Evolutionary conservation across 2,329 filamentous ascomycete genomes (phyloP), one percentile per base, ranked within the genome.

Genomic region (Whalleya microplaca): DNA sequence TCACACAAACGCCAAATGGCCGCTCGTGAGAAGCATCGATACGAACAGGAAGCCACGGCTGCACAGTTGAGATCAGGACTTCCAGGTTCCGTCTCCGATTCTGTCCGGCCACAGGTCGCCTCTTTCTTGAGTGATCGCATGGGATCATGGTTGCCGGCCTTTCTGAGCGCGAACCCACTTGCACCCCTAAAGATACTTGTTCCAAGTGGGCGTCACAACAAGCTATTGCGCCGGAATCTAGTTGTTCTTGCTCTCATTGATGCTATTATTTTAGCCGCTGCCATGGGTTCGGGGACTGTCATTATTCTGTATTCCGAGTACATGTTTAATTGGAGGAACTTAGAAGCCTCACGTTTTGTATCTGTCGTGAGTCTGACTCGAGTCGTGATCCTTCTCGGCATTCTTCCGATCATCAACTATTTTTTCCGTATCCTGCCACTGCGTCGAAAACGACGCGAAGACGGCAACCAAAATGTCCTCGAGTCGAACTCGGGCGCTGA

Each of bases 271-370:
- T 89, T 97, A 59, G 89, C 91, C 20, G 84, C 92, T 0, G 87
- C 88, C 7, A 90, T 97, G 81, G 91, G 93, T 46, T 84, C 87
- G 0, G 86, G 91, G 59, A 85, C 88, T n/a, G 87, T 97, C 37
- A 80, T 95, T 19, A 81, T 98, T 53, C 84, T 96, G 52, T 99
- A 98, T 74, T 86, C 86, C 21, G 88, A 91, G 63, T 89, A 84
- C 66, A 83, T 86, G 65, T 98, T 96, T 69, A 80, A 83, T 51
- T 98, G 95, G 95, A 84, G 85, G 46, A 92, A 87, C 41, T 81
- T 91, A 54, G 89, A 96, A 71, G 89, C 89, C 12, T 91, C 90
- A 44, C 80, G 86, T 16, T 97, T 92, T 72, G 84, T 96, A 51
- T 94, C 91, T 0, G 78, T 89, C n/a, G 80, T 92, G 48, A 96